Evolutionary conservation across 2,329 filamentous ascomycete genomes (phyloP).

Genomic region (Talaromyces pinophilus): DNA sequence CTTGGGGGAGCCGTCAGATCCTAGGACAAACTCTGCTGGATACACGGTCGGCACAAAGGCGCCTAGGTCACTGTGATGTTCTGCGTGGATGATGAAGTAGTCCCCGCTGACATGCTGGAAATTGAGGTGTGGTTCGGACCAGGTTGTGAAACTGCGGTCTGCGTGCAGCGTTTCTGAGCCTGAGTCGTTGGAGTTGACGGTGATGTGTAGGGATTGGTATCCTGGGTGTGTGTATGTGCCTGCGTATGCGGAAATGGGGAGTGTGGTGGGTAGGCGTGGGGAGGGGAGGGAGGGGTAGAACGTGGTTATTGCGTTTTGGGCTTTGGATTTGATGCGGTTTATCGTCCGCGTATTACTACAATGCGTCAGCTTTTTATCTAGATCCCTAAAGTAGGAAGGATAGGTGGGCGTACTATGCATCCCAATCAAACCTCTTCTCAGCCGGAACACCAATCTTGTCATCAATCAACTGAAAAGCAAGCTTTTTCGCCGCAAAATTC

Average conservation of each 20-base stretch:
- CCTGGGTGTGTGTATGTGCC: constrained; percentile 22
- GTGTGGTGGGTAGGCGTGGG: constrained; percentile 12
- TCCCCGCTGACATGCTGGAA: constrained; percentile 22
- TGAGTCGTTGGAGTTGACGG: neutral
- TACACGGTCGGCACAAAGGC: constrained; percentile 5
- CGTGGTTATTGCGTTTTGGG: constrained; percentile 2
- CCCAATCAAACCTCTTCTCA: constrained; percentile 22
- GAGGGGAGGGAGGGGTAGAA: constrained; percentile 23
- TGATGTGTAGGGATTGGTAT: constrained; percentile 19
- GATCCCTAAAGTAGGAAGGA: neutral
- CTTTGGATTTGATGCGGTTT: neutral
- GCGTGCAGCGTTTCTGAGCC: constrained; percentile 10
- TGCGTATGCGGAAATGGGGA: constrained; percentile 18
- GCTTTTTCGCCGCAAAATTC: constrained; percentile 29
- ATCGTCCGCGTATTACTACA: neutral
- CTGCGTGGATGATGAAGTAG: constrained; percentile 12
- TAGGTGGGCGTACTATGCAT: constrained; percentile 13
- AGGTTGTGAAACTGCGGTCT: constrained; percentile 18
- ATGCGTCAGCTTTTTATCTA: neutral
- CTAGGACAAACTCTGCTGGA: constrained; percentile 16
- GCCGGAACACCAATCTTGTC: constrained; percentile 17
- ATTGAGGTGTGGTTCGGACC: constrained; percentile 10
- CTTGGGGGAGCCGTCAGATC: neutral
- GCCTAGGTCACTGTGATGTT: neutral
- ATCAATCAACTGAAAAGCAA: constrained; percentile 20